Evolutionary conservation across 2,329 filamentous ascomycete species (phyloP), one percentile per base, ranked within the genome.

Genomic region (Fusarium sp.): DNA sequence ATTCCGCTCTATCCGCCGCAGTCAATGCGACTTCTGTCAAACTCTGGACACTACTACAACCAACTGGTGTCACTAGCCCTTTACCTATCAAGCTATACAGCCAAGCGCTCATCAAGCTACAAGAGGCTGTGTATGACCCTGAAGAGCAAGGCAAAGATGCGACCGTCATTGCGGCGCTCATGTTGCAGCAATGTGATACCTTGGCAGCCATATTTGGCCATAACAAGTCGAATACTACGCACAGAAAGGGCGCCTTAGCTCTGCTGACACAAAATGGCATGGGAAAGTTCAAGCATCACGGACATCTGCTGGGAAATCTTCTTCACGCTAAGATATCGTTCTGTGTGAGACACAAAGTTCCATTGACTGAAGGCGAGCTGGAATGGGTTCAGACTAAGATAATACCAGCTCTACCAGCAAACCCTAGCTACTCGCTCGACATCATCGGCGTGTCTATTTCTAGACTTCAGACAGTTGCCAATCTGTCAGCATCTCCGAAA

Each of bases 111-210:
- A n/a, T 37, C 0, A 41, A 46, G 5, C 30, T 72, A 4, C 64
- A 56, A 3, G 9, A 40, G 13, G 69, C 69, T 2, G 53, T 58
- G 0, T 6, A 48, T 3, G 21, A 40, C 2, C n/a, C 51, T 0
- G 5, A 13, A 3, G 61, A 69, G 8, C 42, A 48, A 11, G 41
- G 12, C 0, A 23, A 27, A 0, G 65, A 66, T 13, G 68, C 55
- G 0, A 72, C 68, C 0, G 69, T 71, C 3, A 5, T 72, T 1
- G 49, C 69, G 1, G 55, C 61, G 1, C 49, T 72, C 3, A 40
- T 71, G n/a, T 28, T 72, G 2, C 69, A 72, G 27, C 30, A 54
- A 5, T 49, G 71, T 16, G 69, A 69, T 3, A 72, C 64, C 8
- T 1, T 69, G 1, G 59, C 68, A 0, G 69, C 69, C 5, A 45